These are phyloP conservation scores for Hawksworthiomyces lignivorus DNA, from an alignment of 2,329 filamentous ascomycete species.

Conservation along the genomic window DNA sequence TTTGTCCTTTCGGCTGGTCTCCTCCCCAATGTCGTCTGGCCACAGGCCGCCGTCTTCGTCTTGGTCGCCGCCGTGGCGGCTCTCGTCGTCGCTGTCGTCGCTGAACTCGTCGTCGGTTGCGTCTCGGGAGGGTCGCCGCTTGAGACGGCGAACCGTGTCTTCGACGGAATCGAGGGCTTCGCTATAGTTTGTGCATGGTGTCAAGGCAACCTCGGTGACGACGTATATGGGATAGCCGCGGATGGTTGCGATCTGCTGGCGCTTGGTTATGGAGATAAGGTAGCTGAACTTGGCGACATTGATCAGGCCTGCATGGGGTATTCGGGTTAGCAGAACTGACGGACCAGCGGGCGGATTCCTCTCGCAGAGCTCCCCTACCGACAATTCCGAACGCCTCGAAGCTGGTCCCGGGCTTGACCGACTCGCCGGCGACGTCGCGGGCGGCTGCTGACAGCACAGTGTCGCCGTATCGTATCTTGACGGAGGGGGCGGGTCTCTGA, in stretches of 20 bases:
- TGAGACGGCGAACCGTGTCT: constrained; percentile 44
- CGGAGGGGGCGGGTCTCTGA: constrained; percentile 42
- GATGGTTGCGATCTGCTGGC: constrained; percentile 83
- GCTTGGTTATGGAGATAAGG: constrained; percentile 76
- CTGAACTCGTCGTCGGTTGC: constrained; percentile 30
- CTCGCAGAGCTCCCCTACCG: constrained; percentile 32
- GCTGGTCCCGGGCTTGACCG: constrained; percentile 35
- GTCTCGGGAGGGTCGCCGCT: constrained; percentile 25
- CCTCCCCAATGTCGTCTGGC: constrained; percentile 9
- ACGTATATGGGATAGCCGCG: constrained; percentile 77
- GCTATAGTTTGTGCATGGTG: constrained; percentile 68
- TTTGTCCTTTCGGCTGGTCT: neutral
- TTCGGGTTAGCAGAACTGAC: neutral
- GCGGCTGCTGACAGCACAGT: constrained; percentile 36
- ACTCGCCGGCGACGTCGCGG: constrained; percentile 39
- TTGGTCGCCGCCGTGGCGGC: constrained; percentile 17
- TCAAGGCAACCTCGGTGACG: constrained; percentile 83
- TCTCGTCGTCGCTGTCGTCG: constrained; percentile 11
- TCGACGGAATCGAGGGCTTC: constrained; percentile 68
- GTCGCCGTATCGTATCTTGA: constrained; percentile 65
- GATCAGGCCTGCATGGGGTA: constrained; percentile 59
- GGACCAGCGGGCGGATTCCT: no score
- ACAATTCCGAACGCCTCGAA: constrained; percentile 55
- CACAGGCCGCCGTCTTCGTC: constrained; percentile 10
- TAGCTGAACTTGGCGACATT: constrained; percentile 75